Evolutionary conservation across 352 stramenopile species (phyloP).

Genomic region (Phytophthora sp.): DNA sequence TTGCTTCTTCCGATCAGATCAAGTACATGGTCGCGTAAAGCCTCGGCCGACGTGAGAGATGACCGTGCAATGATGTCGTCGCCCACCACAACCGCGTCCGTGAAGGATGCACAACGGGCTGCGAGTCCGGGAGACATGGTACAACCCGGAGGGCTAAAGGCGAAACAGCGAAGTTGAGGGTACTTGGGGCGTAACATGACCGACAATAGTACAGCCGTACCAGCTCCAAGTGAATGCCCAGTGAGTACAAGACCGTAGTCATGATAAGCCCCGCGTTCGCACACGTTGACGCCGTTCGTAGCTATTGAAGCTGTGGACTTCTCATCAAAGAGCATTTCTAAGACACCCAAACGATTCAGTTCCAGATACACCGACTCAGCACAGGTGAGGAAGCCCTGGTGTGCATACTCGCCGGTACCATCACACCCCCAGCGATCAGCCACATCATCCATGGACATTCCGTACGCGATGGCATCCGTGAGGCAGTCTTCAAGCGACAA

Average conservation of each 20-base stretch:
- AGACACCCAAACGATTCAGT: conserved; percentile 66
- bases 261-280: conserved; percentile 59
- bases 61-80: conserved; percentile 87
- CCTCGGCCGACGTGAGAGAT: conserved; percentile 77
- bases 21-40: conserved; percentile 81
- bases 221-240: conserved; percentile 83
- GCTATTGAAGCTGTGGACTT: conserved; percentile 53
- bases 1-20: conserved; percentile 88
- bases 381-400: conserved; percentile 85
- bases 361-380: conserved; percentile 80
- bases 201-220: conserved; percentile 74
- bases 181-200: conserved; percentile 84
- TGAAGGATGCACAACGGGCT: conserved; percentile 60
- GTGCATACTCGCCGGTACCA: conserved; percentile 70
- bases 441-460: conserved; percentile 73
- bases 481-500: conserved; percentile 89
- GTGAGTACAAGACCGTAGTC: conserved; percentile 81
- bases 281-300: conserved; percentile 63
- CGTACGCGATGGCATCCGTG: conserved; percentile 87
- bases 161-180: conserved; percentile 79
- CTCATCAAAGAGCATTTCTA: conserved; percentile 89
- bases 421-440: conserved; percentile 75
- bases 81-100: conserved; percentile 80
- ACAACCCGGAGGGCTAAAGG: conserved; percentile 80
- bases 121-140: conserved; percentile 79